Evolutionary conservation across 2,329 filamentous ascomycete species (phyloP).

Genomic region (Grosmannia serpens): DNA sequence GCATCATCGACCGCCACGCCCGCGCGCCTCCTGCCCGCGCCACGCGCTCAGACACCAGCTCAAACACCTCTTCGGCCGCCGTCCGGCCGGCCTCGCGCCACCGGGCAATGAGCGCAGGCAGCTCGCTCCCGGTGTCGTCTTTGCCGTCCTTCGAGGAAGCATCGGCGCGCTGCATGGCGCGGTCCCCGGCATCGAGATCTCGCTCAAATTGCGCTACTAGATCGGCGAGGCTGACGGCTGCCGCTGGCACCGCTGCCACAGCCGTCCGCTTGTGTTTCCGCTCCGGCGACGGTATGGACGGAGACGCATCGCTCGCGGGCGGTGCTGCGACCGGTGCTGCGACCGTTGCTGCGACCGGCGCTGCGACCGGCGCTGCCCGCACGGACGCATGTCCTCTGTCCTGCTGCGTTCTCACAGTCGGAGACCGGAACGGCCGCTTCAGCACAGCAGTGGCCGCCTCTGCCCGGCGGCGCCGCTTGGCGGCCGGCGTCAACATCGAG

Average conservation of each 20-base stretch:
- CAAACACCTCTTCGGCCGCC: slow-evolving; percentile 59
- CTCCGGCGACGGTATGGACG: slow-evolving; percentile 5
- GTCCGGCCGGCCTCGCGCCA: slow-evolving; percentile 50
- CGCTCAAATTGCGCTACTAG: slow-evolving; percentile 6
- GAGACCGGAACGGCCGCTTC: slow-evolving; percentile 62
- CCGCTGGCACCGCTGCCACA: slow-evolving; percentile 9
- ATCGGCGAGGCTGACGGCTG: neutral
- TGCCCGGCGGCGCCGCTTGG: slow-evolving; percentile 48
- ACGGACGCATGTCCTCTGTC: neutral
- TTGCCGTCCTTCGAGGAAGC: neutral
- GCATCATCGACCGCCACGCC: slow-evolving; percentile 18
- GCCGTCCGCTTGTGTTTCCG: slow-evolving; percentile 25
- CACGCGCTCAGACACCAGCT: slow-evolving; percentile 38
- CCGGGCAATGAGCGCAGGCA: slow-evolving; percentile 42
- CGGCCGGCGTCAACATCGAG: slow-evolving; percentile 24
- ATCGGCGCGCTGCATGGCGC: neutral
- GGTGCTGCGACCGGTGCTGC: neutral
- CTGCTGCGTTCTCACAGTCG: slow-evolving; percentile 17
- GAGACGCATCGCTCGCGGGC: neutral
- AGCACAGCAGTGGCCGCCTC: slow-evolving; percentile 46
- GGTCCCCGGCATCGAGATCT: slow-evolving; percentile 8
- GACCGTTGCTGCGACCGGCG: neutral
- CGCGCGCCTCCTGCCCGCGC: slow-evolving; percentile 23
- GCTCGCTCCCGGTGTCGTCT: slow-evolving; percentile 34
- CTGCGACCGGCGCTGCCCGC: neutral